These are phyloP conservation scores for Colletotrichum sp. DNA, from an alignment of 2,329 filamentous ascomycete genomes.

Conservation along the genomic window DNA sequence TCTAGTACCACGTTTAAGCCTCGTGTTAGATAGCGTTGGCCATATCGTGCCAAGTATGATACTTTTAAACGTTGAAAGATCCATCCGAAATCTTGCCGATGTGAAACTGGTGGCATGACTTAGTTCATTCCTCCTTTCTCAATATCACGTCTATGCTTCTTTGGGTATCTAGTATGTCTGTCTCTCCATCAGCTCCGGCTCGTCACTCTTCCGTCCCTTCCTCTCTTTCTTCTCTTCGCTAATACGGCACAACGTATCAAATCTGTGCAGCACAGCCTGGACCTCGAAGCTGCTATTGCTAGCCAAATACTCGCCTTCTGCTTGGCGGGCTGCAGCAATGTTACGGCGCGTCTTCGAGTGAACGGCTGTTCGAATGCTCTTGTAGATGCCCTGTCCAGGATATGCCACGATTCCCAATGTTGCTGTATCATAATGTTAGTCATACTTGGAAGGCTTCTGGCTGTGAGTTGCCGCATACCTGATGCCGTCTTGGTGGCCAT, in stretches of 20 bases:
- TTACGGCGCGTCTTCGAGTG: constrained; percentile 7
- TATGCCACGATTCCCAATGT: constrained; percentile 25
- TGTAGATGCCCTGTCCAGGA: constrained; percentile 22
- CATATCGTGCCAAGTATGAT: neutral
- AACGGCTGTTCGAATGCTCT: constrained; percentile 19
- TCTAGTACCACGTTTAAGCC: neutral
- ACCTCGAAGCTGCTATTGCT: neutral
- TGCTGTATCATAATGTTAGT: neutral
- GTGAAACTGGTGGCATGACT: neutral
- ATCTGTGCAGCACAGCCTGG: neutral
- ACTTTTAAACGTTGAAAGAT: neutral
- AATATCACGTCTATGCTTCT: too few species aligned
- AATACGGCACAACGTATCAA: neutral
- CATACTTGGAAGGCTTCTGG: accelerated
- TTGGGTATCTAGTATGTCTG: neutral
- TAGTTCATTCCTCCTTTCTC: accelerated
- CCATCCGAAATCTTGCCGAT: neutral
- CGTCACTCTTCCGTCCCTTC: neutral
- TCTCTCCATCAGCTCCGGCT: neutral
- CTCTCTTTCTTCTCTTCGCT: neutral
- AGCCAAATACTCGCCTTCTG: constrained; percentile 17
- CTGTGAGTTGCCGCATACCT: neutral
- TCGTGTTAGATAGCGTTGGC: neutral
- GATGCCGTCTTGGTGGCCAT: constrained; percentile 24
- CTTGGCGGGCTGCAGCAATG: neutral